Evolutionary conservation across 139 green algal species (phyloP), one percentile per base, ranked within the genome.

Genomic region (Gonium pectorale): DNA sequence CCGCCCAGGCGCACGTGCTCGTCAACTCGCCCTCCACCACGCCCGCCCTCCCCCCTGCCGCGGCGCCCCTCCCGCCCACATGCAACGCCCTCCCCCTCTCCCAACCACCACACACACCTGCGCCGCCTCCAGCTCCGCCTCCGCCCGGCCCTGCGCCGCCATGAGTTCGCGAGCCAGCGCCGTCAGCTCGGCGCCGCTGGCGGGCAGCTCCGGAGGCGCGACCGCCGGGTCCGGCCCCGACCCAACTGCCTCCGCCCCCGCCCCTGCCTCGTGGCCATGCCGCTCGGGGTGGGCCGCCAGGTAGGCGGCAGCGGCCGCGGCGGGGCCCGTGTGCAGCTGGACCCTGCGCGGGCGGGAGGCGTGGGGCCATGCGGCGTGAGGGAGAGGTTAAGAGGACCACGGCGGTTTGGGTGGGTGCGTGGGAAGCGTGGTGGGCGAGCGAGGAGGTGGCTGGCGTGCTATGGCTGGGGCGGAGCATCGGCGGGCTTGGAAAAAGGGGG

Each of bases 91-190:
- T n/a, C n/a, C n/a, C n/a, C n/a, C n/a, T n/a, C 15, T 59, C 49
- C 64, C 64, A 33, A 49, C 0, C 33, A 38, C 46, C 43, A 0
- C 35, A 3, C 75, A 13, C 75, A 82, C 75, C 75, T 51, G 31
- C 0, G 41, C 40, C 40, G 33, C 59, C 38, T 71, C 75, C 40
- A 82, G 75, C 38, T 82, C 59, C 41, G 6, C 7, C 7, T 27
- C 59, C 24, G 59, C 59, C 19, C 59, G 29, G 40, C 46, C 59
- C 75, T 82, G 75, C n/a, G 59, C 75, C 60, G 60, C 29, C 75
- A 71, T 71, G 3, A 71, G 59, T 4, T 49, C 40, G 22, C 59
- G 59, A 26, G 75, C 75, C 13, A 72, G 41, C 38, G n/a, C 59
- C 75, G 75, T 59, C 41, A 71, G 40, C 59, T 82, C 75, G 0